Conservation (phyloP, 2,329 filamentous ascomycete genomes). For the Ophiostoma sp. region DNA sequence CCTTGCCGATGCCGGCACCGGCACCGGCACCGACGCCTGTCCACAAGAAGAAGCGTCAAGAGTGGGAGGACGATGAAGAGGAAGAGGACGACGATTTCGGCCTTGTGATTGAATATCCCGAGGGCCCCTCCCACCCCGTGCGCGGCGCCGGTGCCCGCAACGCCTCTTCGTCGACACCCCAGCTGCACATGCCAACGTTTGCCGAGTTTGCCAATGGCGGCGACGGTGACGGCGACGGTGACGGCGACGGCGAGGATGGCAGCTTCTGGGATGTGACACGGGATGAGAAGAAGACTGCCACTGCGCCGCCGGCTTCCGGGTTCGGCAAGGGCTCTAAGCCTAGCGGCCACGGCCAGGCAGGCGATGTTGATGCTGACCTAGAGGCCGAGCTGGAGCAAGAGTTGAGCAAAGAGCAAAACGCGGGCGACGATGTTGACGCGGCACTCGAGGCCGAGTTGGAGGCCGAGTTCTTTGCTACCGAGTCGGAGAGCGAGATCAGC, state of each 20-base stretch:
- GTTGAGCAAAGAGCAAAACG: constrained; percentile 17
- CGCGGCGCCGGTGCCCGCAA: neutral
- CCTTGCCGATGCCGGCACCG: constrained; percentile 24
- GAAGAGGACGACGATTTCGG: constrained; percentile 54
- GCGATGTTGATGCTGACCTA: constrained; percentile 25
- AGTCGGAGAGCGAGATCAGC: constrained; percentile 58
- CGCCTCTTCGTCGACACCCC: neutral
- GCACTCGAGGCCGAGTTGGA: constrained; percentile 25
- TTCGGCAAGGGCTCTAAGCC: neutral
- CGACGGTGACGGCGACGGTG: constrained; percentile 32
- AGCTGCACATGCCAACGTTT: constrained; percentile 27
- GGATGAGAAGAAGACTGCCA: constrained; percentile 16
- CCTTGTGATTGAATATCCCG: constrained; percentile 57
- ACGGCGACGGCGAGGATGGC: constrained; percentile 28
- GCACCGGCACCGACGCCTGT: constrained; percentile 24
- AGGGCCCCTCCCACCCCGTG: constrained; percentile 35
- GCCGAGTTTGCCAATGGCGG: constrained; percentile 28
- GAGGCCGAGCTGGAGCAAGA: constrained; percentile 26
- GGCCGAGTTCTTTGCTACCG: constrained; percentile 51
- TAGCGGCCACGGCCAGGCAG: constrained; percentile 29
- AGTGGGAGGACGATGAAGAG: constrained; percentile 42
- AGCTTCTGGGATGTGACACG: constrained; percentile 25
- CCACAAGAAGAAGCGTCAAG: constrained; percentile 34
- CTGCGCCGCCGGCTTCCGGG: neutral
- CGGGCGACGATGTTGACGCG: constrained; percentile 25